phyloP scores from a whole-genome alignment of 2,329 filamentous ascomycete species.

The Stachybotrys elegans region DNA sequence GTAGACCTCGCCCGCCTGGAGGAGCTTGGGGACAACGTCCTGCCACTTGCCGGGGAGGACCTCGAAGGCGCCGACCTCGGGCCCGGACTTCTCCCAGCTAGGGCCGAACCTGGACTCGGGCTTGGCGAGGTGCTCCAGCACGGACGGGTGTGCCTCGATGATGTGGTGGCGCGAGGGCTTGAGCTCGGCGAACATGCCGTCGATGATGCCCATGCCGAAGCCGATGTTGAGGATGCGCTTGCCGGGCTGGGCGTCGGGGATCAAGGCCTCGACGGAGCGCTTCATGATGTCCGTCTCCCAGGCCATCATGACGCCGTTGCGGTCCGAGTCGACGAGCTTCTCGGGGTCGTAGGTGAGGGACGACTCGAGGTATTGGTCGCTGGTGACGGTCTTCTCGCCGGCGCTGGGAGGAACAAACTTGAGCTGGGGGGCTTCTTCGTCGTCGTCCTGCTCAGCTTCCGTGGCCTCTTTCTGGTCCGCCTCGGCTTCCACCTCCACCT shows the following conservation, averaged over 20 bases:
- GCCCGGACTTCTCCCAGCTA: conserved; percentile 48
- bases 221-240: conserved; percentile 78
- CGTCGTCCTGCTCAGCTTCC: conserved; percentile 19
- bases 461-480: conserved; percentile 22
- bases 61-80: conserved; percentile 63
- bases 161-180: conserved; percentile 72
- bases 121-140: conserved; percentile 58
- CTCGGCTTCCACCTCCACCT: conserved; percentile 23
- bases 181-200: conserved; percentile 67
- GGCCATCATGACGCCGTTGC: conserved; percentile 90
- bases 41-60: conserved; percentile 73
- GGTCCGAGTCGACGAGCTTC: conserved; percentile 66
- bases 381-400: conserved; percentile 48
- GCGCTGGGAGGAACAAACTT: conserved; percentile 29
- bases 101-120: conserved; percentile 47
- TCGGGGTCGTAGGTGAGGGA: conserved; percentile 58
- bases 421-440: conserved; percentile 11
- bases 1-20: conserved; percentile 65
- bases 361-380: conserved; percentile 63
- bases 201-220: conserved; percentile 88
- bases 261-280: conserved; percentile 64
- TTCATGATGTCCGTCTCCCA: conserved; percentile 89
- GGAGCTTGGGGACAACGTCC: conserved; percentile 64
- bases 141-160: conserved; percentile 77
- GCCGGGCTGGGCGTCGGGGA: conserved; percentile 41